Conservation (phyloP, 2,329 filamentous ascomycete species). For the Colletotrichum chlorophyti region DNA sequence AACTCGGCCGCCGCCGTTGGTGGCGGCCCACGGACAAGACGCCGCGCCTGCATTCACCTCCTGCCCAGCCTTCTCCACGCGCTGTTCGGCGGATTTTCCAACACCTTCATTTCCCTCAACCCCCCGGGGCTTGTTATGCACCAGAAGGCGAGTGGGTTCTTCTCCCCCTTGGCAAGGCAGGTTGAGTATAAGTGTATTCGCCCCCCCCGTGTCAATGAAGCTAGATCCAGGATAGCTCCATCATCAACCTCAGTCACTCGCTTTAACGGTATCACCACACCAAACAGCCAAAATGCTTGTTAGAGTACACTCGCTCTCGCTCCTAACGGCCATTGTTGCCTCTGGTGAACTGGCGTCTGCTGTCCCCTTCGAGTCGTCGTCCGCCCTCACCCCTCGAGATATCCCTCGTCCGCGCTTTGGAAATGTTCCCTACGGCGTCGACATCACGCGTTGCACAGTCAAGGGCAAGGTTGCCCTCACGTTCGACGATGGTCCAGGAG, state of each 20-base stretch:
- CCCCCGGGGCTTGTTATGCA: constrained; percentile 7
- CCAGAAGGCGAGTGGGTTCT: neutral
- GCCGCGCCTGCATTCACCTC: constrained; percentile 6
- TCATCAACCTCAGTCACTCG: constrained; percentile 3
- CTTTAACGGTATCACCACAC: neutral
- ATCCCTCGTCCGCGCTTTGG: constrained; percentile 37
- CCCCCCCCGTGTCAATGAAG: neutral
- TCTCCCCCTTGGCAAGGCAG: constrained; percentile 1
- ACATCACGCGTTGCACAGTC: constrained; percentile 41
- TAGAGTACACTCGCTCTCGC: constrained; percentile 25
- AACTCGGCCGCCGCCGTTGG: constrained; percentile 17
- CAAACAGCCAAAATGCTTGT: constrained; percentile 26
- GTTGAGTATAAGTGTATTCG: constrained; percentile 18
- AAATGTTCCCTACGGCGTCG: constrained; percentile 39
- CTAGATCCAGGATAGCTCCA: neutral
- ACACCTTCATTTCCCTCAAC: constrained; percentile 8
- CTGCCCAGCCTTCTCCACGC: constrained; percentile 9
- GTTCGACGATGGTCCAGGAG: constrained; percentile 45
- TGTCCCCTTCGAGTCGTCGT: constrained; percentile 12
- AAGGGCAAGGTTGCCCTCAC: constrained; percentile 43
- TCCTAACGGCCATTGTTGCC: constrained; percentile 21
- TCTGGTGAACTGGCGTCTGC: constrained; percentile 14
- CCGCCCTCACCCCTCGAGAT: constrained; percentile 10
- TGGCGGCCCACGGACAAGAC: constrained; percentile 12
- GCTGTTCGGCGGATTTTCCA: constrained; percentile 1